Conservation (phyloP, 805 yeast genomes). For the Grigorovia humatica region DNA sequence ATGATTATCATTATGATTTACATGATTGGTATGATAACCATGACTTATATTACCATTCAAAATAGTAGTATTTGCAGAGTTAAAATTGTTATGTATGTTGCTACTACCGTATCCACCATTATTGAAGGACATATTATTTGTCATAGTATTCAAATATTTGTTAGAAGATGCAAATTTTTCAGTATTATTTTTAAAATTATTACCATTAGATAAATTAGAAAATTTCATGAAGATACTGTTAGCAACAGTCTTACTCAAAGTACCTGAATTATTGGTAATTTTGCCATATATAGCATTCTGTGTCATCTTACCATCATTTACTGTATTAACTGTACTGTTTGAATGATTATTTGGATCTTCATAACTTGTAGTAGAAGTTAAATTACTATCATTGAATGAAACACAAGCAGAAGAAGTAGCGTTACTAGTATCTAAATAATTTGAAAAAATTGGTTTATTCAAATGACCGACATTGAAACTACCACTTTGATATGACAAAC, state of each 20-base stretch:
- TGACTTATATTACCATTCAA: too few relatives aligned
- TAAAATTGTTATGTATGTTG: not conserved
- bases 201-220: not conserved
- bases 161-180: not conserved
- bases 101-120: not conserved
- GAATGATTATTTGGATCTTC: not conserved
- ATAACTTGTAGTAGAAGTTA: not conserved
- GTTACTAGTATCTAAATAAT: conserved; percentile 4
- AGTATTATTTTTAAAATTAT: not conserved
- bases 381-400: not conserved
- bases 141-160: not conserved
- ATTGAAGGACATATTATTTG: not conserved
- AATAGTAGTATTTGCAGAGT: too few relatives aligned
- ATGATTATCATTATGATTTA: not conserved
- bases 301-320: not conserved
- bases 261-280: not conserved
- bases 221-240: not conserved
- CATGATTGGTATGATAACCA: too few relatives aligned
- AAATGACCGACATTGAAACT: not conserved
- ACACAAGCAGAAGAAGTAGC: conserved; percentile 7
- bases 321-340: not conserved
- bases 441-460: not conserved
- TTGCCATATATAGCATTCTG: not conserved
- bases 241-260: not conserved
- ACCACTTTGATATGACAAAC: not conserved